phyloP scores from a whole-genome alignment of 495 filamentous ascomycete species.

The Penicillium silybi region DNA sequence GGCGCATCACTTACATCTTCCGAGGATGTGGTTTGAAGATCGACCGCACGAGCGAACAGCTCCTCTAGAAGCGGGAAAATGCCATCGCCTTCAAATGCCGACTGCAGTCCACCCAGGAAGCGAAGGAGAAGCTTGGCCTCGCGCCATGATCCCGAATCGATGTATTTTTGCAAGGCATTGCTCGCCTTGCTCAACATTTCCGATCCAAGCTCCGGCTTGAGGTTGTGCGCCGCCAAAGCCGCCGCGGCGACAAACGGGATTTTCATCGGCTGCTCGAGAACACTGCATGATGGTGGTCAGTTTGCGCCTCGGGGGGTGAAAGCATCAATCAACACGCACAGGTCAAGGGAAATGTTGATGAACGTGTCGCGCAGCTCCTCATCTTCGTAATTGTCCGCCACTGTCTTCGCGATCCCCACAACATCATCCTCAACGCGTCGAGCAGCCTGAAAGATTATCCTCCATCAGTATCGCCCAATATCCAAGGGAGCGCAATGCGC shows the following conservation, averaged over 20 bases:
- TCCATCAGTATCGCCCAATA: conserved; percentile 8
- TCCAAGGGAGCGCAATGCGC: neutral
- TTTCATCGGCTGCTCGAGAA: conserved; percentile 91
- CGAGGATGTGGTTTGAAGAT: conserved; percentile 83
- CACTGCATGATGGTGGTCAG: conserved; percentile 31
- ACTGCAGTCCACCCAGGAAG: conserved; percentile 78
- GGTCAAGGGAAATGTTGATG: conserved; percentile 64
- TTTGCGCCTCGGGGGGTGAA: neutral
- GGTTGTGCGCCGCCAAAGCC: conserved; percentile 67
- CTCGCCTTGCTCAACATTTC: conserved; percentile 62
- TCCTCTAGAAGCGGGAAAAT: conserved; percentile 82
- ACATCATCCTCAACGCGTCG: no score
- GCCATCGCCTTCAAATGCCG: conserved; percentile 74
- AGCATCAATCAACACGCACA: conserved; percentile 48
- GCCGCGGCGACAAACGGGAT: conserved; percentile 87
- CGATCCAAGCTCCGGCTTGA: conserved; percentile 66
- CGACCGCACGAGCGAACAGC: conserved; percentile 77
- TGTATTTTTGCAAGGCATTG: conserved; percentile 52
- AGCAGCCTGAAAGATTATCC: no score
- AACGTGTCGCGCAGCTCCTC: conserved; percentile 66
- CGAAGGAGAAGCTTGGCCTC: conserved; percentile 87
- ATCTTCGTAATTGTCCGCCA: conserved; percentile 79
- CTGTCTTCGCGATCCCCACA: conserved; percentile 65
- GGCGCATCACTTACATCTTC: conserved; percentile 66
- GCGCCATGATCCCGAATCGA: conserved; percentile 74